Percentiles rank a stretch among this genome's conserved stretches.
These are phyloP conservation scores for Venustampulla echinocandica DNA, from an alignment of 495 filamentous ascomycete species.

Conservation along the genomic window DNA sequence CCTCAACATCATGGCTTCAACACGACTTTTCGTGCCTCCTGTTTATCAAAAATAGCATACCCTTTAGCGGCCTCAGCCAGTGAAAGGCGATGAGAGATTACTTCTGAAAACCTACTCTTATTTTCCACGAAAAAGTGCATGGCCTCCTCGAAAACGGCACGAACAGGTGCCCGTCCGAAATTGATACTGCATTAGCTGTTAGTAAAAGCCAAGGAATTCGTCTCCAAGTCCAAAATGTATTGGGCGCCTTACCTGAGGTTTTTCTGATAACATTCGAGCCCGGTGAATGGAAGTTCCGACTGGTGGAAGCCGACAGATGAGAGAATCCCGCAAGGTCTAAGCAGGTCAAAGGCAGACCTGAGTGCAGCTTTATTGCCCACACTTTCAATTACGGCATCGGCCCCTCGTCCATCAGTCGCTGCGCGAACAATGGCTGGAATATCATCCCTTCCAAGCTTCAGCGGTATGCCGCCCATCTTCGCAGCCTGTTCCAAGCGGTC, in stretches of 20 bases:
- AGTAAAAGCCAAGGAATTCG: too few species aligned
- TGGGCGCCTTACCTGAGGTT: too few species aligned
- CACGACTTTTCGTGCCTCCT: background rate
- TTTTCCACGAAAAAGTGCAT: background rate
- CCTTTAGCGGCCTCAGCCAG: background rate
- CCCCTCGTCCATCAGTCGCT: slow-evolving; percentile 69
- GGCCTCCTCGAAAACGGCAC: background rate
- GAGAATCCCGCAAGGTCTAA: background rate
- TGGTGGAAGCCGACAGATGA: background rate
- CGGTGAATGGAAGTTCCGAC: background rate
- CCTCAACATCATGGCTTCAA: too few species aligned
- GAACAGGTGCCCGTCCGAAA: background rate
- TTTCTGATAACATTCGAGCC: background rate
- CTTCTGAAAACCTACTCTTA: background rate
- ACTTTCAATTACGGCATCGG: slow-evolving; percentile 84
- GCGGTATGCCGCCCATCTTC: slow-evolving; percentile 70
- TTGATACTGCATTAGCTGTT: too few species aligned
- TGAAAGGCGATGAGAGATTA: background rate
- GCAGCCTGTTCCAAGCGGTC: slow-evolving; percentile 66
- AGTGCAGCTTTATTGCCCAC: slow-evolving; percentile 62
- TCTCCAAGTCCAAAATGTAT: too few species aligned
- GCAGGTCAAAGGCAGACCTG: background rate
- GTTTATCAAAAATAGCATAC: background rate
- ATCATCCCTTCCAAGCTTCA: slow-evolving; percentile 65
- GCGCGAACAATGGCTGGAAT: slow-evolving; percentile 65